Evolutionary conservation across 2,329 filamentous ascomycete species (phyloP), one percentile per base, ranked within the genome.

Genomic region (Diaporthe eres): DNA sequence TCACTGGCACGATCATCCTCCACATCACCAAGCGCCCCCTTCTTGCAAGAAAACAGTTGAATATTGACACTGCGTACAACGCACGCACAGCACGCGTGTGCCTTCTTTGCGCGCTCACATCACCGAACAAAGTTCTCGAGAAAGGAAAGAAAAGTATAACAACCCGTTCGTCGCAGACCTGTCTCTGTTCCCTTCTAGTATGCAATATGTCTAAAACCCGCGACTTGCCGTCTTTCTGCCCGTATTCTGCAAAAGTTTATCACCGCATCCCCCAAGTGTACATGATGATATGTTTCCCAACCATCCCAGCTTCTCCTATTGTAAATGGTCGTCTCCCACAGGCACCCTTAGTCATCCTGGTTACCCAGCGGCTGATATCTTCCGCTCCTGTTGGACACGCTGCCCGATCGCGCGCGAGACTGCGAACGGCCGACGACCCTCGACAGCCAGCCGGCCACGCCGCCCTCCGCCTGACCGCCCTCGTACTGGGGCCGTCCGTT

Each of bases 391-490:
- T 82, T 82, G 42, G 83, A 82, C 55, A 81, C 82, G 55, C 82
- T 82, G 31, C 67, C 76, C 0, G 81, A 78, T 37, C 81, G 80
- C n/a, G 84, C 80, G n/a, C 83, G 83, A 17, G 85, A 84, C 75
- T 77, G 73, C n/a, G 75, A 75, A 22, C 75, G 58, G 31, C 75
- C 75, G 28, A 86, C 82, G 63, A 88, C 81, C 31, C 84, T 83
- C 12, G 82, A 84, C 13, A 88, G 79, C 89, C 89, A 91, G 12
- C 88, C 88, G 37, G 87, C 85, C 49, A 90, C 84, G 74, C 87
- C 83, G 75, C 85, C 82, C 34, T 83, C 72, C 12, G 70, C 47
- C 75, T 74, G 73, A 61, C 76, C 68, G 51, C 63, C 60, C 39
- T 71, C 80, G 65, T 76, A 77, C 72, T 85, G 84, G 4, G 85